phyloP scores from a whole-genome alignment of 2,329 filamentous ascomycete genomes.

The Gaeumannomyces tritici region DNA sequence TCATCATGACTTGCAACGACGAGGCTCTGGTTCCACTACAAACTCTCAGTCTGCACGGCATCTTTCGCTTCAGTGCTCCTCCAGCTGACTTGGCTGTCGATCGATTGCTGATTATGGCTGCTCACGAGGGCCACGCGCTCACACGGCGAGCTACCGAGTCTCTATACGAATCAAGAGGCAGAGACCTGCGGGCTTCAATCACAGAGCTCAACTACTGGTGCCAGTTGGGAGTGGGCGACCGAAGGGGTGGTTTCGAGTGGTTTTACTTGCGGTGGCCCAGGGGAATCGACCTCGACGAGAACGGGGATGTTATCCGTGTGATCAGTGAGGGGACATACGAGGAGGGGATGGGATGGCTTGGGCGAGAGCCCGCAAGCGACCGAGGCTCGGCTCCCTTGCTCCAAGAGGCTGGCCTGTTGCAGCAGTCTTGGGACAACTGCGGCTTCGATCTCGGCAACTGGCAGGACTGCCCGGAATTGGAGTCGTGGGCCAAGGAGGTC shows the following conservation, averaged over 20 bases:
- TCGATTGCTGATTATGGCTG: constrained; percentile 72
- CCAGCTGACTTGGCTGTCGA: constrained; percentile 62
- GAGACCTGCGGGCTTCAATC: constrained; percentile 73
- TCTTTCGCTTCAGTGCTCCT: constrained; percentile 65
- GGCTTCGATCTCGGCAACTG: constrained; percentile 52
- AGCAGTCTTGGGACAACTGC: constrained; percentile 61
- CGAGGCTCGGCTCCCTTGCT: neutral
- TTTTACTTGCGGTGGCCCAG: constrained; percentile 70
- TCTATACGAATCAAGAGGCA: constrained; percentile 59
- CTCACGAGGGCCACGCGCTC: constrained; percentile 80
- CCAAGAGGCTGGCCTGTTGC: constrained; percentile 50
- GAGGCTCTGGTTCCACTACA: constrained; percentile 71
- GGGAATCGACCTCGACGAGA: constrained; percentile 57
- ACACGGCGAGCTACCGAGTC: constrained; percentile 54
- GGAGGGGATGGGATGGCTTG: constrained; percentile 68
- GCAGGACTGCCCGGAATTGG: constrained; percentile 30
- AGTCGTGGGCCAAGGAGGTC: constrained; percentile 24
- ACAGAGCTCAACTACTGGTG: constrained; percentile 93
- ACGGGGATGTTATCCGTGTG: constrained; percentile 63
- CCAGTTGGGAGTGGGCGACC: constrained; percentile 85
- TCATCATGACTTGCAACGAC: constrained; percentile 92
- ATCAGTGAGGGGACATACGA: constrained; percentile 74
- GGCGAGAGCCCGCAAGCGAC: constrained; percentile 30
- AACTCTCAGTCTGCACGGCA: constrained; percentile 70
- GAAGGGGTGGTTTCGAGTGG: constrained; percentile 85